Percentiles rank a stretch among this genome's conserved stretches.
phyloP scores from a whole-genome alignment of 129 eudicot species.

The Centella asiatica region DNA sequence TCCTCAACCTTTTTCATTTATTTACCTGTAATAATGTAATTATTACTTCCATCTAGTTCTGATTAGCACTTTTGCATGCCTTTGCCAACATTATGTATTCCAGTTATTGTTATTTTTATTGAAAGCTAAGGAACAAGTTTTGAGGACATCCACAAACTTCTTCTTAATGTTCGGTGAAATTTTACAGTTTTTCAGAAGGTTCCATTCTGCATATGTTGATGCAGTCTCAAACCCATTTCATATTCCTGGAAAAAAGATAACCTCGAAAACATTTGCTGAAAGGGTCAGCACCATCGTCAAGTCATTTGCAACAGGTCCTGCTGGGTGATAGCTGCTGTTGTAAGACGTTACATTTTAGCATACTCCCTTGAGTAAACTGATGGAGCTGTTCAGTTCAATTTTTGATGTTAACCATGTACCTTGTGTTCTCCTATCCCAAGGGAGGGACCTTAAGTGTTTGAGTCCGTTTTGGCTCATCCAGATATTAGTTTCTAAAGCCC shows the following conservation, averaged over 20 bases:
- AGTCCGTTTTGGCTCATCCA: no score
- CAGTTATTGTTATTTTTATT: no score
- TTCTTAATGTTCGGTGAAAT: no score
- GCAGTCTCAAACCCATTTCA: constrained; percentile 96
- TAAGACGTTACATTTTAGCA: no score
- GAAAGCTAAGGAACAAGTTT: no score
- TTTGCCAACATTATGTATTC: no score
- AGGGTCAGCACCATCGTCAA: constrained; percentile 74
- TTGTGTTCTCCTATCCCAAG: no score
- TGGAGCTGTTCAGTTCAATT: background rate
- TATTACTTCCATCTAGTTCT: background rate
- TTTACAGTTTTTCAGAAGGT: constrained; percentile 82
- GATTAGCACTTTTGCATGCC: background rate
- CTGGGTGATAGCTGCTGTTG: constrained; percentile 24
- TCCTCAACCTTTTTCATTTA: background rate
- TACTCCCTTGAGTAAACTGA: background rate
- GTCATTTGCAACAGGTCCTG: constrained; percentile 66
- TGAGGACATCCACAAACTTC: background rate
- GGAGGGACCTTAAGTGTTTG: no score
- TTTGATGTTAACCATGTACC: no score
- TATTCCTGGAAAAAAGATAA: constrained; percentile 91
- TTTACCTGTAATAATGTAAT: background rate
- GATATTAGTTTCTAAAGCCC: no score
- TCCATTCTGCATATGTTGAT: constrained; percentile 85
- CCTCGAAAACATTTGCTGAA: constrained; percentile 69